Evolutionary conservation across 1,284 basidiomycete species (phyloP).

Genomic region (Ceratobasidium sp.): DNA sequence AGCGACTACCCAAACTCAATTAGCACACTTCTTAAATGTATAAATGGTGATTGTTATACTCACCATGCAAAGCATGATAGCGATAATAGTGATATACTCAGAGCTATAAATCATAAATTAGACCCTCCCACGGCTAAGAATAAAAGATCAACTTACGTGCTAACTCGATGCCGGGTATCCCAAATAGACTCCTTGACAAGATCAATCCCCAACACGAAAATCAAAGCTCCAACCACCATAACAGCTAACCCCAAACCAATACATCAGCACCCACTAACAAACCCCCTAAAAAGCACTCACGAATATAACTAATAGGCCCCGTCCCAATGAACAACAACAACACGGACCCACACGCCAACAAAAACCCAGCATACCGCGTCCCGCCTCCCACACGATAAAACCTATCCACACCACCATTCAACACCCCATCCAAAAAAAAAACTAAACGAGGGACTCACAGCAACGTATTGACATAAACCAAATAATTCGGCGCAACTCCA

Average conservation of each 20-base stretch:
- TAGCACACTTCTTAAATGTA: slow-evolving; percentile 10
- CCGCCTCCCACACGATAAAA: slow-evolving; percentile 96
- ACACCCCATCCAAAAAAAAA: neutral
- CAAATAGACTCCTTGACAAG: slow-evolving; percentile 95
- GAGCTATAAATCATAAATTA: slow-evolving; percentile 58
- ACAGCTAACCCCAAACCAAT: slow-evolving; percentile 68
- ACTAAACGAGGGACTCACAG: slow-evolving; percentile 75
- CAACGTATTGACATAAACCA: slow-evolving; percentile 92
- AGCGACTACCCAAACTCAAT: slow-evolving; percentile 51
- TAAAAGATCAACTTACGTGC: slow-evolving; percentile 71
- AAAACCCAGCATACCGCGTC: slow-evolving; percentile 85
- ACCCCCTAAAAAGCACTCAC: slow-evolving; percentile 65
- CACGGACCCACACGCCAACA: slow-evolving; percentile 84
- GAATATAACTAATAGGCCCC: slow-evolving; percentile 88
- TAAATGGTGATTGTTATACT: too few relatives aligned
- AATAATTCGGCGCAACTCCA: slow-evolving; percentile 83
- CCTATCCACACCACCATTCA: slow-evolving; percentile 57
- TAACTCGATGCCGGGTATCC: slow-evolving; percentile 94
- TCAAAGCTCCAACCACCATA: slow-evolving; percentile 91
- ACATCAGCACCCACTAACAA: too few relatives aligned
- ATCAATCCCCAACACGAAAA: slow-evolving; percentile 95
- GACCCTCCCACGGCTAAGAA: slow-evolving; percentile 57
- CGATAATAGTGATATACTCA: slow-evolving; percentile 83
- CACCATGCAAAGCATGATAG: slow-evolving; percentile 92
- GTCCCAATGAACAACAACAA: slow-evolving; percentile 86